Percentiles rank a stretch among this genome's conserved stretches.
Evolutionary conservation across 2,329 filamentous ascomycete species (phyloP).

Genomic region (Torrubiellomyces zombiae): DNA sequence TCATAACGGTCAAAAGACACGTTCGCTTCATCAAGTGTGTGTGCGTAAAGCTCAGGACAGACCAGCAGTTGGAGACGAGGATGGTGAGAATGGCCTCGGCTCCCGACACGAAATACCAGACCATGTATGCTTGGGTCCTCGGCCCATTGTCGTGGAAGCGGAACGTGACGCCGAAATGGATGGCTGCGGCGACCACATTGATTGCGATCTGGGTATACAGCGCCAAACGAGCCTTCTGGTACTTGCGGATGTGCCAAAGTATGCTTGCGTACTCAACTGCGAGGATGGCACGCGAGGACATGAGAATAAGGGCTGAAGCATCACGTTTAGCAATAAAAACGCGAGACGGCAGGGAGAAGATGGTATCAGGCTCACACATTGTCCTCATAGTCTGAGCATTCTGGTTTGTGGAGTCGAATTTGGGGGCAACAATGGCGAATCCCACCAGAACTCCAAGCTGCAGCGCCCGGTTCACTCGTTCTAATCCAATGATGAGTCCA

Average conservation of each 20-base stretch:
- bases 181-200: conserved; percentile 16
- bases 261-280: conserved; percentile 35
- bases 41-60: conserved; percentile 41
- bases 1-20: conserved; percentile 46
- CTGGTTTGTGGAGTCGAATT: conserved; percentile 23
- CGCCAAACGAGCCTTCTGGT: conserved; percentile 17
- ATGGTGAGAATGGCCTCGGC: conserved; percentile 36
- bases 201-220: conserved; percentile 19
- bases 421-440: conserved; percentile 42
- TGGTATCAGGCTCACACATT: too few species aligned
- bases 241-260: conserved; percentile 24
- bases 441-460: conserved; percentile 50
- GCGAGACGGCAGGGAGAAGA: too few species aligned
- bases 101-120: conserved; percentile 37
- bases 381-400: conserved; percentile 19
- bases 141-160: conserved; percentile 15
- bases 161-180: conserved; percentile 26
- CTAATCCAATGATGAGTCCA: conserved; percentile 6
- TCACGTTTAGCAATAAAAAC: neutral
- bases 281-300: conserved; percentile 34
- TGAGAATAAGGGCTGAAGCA: conserved; percentile 24
- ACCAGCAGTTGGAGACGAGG: conserved; percentile 33
- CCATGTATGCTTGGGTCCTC: conserved; percentile 18
- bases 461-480: conserved; percentile 38
- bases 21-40: conserved; percentile 49